A percentile compares a stretch with the other conserved stretches of the same genome.
phyloP scores from a whole-genome alignment of 192 early-diverging fungal species.

The Lobosporangium transversale region DNA sequence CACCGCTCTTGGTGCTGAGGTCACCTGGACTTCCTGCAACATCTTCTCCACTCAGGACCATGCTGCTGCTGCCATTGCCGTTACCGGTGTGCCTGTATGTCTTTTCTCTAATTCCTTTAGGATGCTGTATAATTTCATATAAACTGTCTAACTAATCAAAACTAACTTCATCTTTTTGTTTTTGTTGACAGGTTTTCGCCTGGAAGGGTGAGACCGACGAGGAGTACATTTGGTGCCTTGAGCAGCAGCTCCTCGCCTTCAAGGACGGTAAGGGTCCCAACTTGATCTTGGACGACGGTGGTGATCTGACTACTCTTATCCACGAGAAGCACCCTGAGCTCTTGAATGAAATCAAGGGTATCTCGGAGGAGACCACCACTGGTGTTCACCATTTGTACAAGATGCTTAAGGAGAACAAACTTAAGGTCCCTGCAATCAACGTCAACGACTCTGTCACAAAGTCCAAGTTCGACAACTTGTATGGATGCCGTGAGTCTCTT shows the following conservation, averaged over 20 bases:
- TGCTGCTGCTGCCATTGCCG: conserved; percentile 97
- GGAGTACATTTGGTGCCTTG: conserved; percentile 99
- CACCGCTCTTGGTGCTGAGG: conserved; percentile 93
- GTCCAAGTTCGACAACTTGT: conserved; percentile 99
- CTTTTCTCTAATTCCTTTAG: conserved; percentile 66
- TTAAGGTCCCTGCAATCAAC: conserved; percentile 99
- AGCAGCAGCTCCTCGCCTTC: conserved; percentile 93
- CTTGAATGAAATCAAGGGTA: conserved; percentile 87
- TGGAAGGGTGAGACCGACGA: conserved; percentile 99
- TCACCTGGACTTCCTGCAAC: conserved; percentile 75
- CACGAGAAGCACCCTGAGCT: conserved; percentile 96
- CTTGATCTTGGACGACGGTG: conserved; percentile 99
- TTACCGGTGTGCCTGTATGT: conserved; percentile 90
- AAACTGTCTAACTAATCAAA: too few relatives aligned
- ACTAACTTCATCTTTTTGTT: not conserved
- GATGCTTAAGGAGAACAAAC: conserved; percentile 96
- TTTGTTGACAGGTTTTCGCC: conserved; percentile 68
- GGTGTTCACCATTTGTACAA: conserved; percentile 99
- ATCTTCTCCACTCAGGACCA: conserved; percentile 99
- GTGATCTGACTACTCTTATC: conserved; percentile 95
- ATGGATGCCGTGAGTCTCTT: conserved; percentile 99
- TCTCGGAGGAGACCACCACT: conserved; percentile 99
- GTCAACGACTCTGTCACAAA: conserved; percentile 99
- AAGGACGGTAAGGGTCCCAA: conserved; percentile 93
- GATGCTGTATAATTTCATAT: too few relatives aligned